Percentiles rank a stretch among this genome's conserved stretches.
Conservation (phyloP, 257 asterid genomes). For the Solanum pimpinellifolium region DNA sequence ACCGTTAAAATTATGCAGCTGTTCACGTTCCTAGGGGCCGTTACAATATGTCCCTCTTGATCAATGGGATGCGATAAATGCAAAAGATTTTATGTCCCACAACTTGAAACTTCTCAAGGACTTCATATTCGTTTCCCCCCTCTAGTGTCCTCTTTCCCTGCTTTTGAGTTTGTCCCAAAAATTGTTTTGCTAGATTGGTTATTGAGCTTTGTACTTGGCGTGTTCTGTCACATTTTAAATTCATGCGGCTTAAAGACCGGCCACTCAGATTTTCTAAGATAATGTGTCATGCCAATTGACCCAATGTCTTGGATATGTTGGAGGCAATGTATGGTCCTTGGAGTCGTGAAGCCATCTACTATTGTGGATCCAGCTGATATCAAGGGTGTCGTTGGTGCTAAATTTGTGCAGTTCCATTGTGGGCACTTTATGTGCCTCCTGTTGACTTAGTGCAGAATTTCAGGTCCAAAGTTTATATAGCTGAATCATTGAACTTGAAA, state of each 20-base stretch:
- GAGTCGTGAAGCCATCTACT: constrained; percentile 68
- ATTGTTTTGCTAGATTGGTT: background rate
- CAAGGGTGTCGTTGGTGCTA: background rate
- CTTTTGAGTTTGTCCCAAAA: background rate
- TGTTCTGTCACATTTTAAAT: constrained; percentile 42
- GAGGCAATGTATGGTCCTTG: constrained; percentile 72
- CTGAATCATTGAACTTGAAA: constrained; percentile 68
- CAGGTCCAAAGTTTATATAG: constrained; percentile 74
- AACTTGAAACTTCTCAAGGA: background rate
- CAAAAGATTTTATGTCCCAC: background rate
- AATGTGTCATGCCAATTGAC: constrained; percentile 69
- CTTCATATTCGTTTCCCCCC: background rate
- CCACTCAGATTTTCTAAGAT: constrained; percentile 47
- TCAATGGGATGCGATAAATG: background rate
- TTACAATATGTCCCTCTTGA: background rate
- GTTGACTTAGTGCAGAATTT: constrained; percentile 52
- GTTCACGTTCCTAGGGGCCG: background rate
- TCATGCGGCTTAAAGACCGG: constrained; percentile 50
- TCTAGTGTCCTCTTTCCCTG: background rate
- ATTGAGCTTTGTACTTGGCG: background rate
- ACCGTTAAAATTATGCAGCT: background rate
- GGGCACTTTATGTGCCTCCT: constrained; percentile 53
- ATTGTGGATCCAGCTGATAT: constrained; percentile 27
- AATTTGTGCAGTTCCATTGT: constrained; percentile 25
- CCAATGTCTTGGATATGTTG: constrained; percentile 73